phyloP scores from a whole-genome alignment of 108 stramenopile species.

The Nitzschia palea region DNA sequence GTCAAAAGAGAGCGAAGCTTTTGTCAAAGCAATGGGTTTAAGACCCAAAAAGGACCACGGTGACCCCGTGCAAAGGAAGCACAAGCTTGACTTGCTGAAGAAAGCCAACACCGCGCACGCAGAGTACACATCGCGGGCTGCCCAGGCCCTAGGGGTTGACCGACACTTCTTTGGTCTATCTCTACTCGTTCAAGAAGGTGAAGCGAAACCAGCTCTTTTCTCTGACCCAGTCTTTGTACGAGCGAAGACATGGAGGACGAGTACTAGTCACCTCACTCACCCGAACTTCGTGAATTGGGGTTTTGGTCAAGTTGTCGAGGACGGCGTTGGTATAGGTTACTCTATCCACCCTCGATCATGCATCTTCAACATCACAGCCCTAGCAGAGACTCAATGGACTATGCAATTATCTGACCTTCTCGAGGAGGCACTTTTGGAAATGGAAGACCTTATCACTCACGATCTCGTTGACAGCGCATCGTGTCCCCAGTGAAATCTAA shows the following conservation, averaged over 20 bases:
- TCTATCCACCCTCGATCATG: constrained; percentile 73
- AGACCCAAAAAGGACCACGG: constrained; percentile 22
- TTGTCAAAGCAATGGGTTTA: constrained; percentile 56
- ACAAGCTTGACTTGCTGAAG: constrained; percentile 60
- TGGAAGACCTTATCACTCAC: constrained; percentile 48
- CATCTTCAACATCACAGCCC: constrained; percentile 79
- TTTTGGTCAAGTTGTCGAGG: constrained; percentile 89
- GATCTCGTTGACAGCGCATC: neutral
- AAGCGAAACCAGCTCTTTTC: constrained; percentile 64
- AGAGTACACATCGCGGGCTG: constrained; percentile 67
- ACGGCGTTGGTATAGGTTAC: constrained; percentile 89
- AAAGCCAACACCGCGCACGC: constrained; percentile 75
- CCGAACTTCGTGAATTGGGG: constrained; percentile 89
- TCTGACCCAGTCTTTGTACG: constrained; percentile 71
- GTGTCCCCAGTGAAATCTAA: too few relatives aligned
- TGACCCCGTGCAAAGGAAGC: constrained; percentile 7
- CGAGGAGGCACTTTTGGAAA: constrained; percentile 84
- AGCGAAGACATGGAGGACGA: constrained; percentile 87
- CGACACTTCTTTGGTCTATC: constrained; percentile 83
- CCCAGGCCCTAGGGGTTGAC: constrained; percentile 83
- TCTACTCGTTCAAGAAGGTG: constrained; percentile 58
- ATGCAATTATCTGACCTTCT: constrained; percentile 60
- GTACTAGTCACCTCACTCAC: constrained; percentile 89
- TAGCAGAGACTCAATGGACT: constrained; percentile 66
- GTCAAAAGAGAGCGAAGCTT: constrained; percentile 53